Evolutionary conservation across 176 grass and related monocot species (phyloP).

Genomic region (Pontederia crassipes): DNA sequence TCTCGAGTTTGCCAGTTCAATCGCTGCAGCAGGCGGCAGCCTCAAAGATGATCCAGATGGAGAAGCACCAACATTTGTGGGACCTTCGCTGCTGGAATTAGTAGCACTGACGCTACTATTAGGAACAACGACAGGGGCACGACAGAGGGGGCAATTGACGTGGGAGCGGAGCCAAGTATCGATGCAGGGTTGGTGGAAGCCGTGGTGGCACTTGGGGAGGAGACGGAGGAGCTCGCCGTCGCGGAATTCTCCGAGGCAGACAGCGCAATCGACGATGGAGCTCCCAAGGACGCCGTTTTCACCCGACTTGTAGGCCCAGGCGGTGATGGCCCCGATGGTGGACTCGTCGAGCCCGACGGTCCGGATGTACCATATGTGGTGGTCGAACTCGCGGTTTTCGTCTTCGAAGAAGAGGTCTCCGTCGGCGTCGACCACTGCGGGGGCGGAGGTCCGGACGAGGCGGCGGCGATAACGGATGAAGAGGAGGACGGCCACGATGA

Average conservation of each 20-base stretch:
- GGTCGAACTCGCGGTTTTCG: conserved; percentile 20
- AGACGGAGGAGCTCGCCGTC: conserved; percentile 77
- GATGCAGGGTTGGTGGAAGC: conserved; percentile 78
- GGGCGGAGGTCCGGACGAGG: not conserved
- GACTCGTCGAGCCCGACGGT: conserved; percentile 84
- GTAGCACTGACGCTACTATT: not conserved
- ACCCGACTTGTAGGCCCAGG: conserved; percentile 48
- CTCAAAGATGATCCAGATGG: not conserved
- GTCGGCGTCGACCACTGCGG: not conserved
- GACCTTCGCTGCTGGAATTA: not conserved
- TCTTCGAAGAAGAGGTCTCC: not conserved
- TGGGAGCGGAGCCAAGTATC: conserved; percentile 73
- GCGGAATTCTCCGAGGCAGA: conserved; percentile 72
- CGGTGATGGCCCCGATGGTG: conserved; percentile 56
- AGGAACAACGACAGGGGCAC: conserved; percentile 39
- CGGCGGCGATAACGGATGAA: conserved; percentile 2
- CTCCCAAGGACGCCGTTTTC: not conserved
- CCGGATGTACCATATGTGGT: conserved; percentile 74
- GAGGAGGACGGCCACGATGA: not conserved
- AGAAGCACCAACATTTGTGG: not conserved
- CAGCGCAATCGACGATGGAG: conserved; percentile 30
- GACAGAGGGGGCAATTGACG: conserved; percentile 78
- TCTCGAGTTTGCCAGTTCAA: not conserved
- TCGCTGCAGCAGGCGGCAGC: not conserved
- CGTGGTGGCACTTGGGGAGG: conserved; percentile 62